A percentile compares a stretch with the other conserved stretches of the same genome.
phyloP scores from a whole-genome alignment of 768 basidiomycete species.

The Leccinellum albellum region DNA sequence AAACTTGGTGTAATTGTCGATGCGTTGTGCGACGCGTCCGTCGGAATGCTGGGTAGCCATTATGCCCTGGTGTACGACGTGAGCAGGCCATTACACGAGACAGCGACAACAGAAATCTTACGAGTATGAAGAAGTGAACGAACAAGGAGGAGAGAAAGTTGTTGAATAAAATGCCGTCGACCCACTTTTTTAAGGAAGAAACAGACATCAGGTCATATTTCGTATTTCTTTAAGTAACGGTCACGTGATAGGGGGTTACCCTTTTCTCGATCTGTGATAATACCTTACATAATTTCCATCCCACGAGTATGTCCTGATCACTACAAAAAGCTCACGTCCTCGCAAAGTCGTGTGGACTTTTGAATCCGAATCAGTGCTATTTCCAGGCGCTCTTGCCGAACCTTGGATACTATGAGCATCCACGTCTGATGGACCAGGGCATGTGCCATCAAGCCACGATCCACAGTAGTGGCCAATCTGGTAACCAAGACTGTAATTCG shows the following conservation, averaged over 20 bases:
- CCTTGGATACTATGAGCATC: too few species aligned
- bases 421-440: too few species aligned
- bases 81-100: not conserved
- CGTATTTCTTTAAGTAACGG: slow-evolving; percentile 6
- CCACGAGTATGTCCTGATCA: too few species aligned
- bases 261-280: too few species aligned
- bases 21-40: slow-evolving; percentile 62
- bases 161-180: not conserved
- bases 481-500: not conserved
- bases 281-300: too few species aligned
- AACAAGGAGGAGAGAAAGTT: not conserved
- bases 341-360: too few species aligned
- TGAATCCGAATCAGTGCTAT: too few species aligned
- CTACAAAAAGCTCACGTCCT: too few species aligned
- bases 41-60: slow-evolving; percentile 39
- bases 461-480: too few species aligned
- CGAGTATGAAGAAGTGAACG: not conserved
- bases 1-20: slow-evolving; percentile 83
- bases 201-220: slow-evolving; percentile 23
- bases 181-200: slow-evolving; percentile 12
- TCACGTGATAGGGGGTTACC: slow-evolving; percentile 3
- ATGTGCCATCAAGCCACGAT: too few species aligned
- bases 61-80: not conserved
- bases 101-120: not conserved
- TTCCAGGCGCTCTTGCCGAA: too few species aligned